Conservation (phyloP, 2,329 filamentous ascomycete genomes). For the Botrytis hyacinthi region DNA sequence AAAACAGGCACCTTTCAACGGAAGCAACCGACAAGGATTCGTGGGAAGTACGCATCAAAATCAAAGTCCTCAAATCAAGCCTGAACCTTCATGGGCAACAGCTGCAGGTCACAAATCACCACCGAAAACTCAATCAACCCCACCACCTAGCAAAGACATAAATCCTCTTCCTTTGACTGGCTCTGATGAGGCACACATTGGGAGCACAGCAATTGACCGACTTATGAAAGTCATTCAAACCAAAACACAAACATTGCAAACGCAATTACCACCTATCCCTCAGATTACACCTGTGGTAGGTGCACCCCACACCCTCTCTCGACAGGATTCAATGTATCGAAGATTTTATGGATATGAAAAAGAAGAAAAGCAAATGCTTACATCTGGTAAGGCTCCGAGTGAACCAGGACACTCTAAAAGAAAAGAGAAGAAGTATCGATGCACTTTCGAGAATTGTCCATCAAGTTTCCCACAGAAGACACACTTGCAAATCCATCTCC, state of each 20-base stretch:
- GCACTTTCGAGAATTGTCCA: constrained; percentile 68
- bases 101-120: constrained; percentile 18
- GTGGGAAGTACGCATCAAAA: constrained; percentile 36
- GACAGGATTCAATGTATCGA: constrained; percentile 17
- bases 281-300: constrained; percentile 33
- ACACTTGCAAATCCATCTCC: constrained; percentile 84
- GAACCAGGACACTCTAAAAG: constrained; percentile 23
- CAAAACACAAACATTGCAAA: constrained; percentile 49
- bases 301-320: constrained; percentile 38
- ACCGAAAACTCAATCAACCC: neutral
- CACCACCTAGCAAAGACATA: constrained; percentile 21
- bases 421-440: constrained; percentile 64
- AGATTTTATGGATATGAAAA: constrained; percentile 16
- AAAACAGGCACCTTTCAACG: constrained; percentile 33
- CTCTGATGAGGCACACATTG: constrained; percentile 50
- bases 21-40: constrained; percentile 38
- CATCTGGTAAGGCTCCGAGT: constrained; percentile 28
- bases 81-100: constrained; percentile 35
- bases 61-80: constrained; percentile 41
- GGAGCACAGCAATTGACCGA: constrained; percentile 80
- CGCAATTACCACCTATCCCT: constrained; percentile 28
- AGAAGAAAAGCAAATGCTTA: constrained; percentile 30
- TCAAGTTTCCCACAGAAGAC: constrained; percentile 91
- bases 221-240: constrained; percentile 86
- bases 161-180: constrained; percentile 19